phyloP scores from a whole-genome alignment of 345 rosid genomes.

The Arabis hirsuta region DNA sequence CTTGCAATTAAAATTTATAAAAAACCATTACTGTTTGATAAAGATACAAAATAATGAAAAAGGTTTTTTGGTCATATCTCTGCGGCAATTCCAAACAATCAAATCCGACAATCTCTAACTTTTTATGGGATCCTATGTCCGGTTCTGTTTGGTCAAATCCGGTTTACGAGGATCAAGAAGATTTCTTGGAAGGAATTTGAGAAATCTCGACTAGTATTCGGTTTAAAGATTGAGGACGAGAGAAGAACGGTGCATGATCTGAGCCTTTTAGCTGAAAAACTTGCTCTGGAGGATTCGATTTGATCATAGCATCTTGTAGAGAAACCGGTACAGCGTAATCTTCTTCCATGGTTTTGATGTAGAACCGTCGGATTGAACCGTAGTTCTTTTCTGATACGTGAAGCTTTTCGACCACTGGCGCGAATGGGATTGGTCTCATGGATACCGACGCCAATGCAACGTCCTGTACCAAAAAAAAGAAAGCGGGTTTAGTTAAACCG shows the following conservation, averaged over 20 bases:
- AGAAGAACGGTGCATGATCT: conserved; percentile 78
- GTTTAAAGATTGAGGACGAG: conserved; percentile 71
- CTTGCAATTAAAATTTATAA: conserved; percentile 13
- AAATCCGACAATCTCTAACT: conserved; percentile 31
- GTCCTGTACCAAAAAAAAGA: conserved; percentile 59
- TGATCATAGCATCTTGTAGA: conserved; percentile 60
- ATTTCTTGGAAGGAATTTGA: conserved; percentile 46
- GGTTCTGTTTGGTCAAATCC: conserved; percentile 26
- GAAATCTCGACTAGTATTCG: conserved; percentile 59
- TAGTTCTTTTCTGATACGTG: conserved; percentile 56
- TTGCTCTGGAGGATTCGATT: conserved; percentile 56
- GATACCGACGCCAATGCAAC: conserved; percentile 95
- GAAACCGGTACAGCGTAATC: conserved; percentile 55
- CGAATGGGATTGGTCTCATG: conserved; percentile 91
- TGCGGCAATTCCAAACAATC: conserved; percentile 15
- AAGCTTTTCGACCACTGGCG: conserved; percentile 89
- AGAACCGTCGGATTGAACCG: conserved; percentile 58
- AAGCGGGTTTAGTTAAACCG: conserved; percentile 15
- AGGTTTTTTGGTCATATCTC: conserved; percentile 6
- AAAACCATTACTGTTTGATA: conserved; percentile 25
- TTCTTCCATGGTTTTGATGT: conserved; percentile 61
- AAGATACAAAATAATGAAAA: conserved; percentile 26
- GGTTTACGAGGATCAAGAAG: conserved; percentile 9
- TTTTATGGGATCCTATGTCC: conserved; percentile 34
- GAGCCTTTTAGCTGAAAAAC: conserved; percentile 69